phyloP scores from a whole-genome alignment of 2,329 filamentous ascomycete genomes.

The Colletotrichum neosansevieriae region DNA sequence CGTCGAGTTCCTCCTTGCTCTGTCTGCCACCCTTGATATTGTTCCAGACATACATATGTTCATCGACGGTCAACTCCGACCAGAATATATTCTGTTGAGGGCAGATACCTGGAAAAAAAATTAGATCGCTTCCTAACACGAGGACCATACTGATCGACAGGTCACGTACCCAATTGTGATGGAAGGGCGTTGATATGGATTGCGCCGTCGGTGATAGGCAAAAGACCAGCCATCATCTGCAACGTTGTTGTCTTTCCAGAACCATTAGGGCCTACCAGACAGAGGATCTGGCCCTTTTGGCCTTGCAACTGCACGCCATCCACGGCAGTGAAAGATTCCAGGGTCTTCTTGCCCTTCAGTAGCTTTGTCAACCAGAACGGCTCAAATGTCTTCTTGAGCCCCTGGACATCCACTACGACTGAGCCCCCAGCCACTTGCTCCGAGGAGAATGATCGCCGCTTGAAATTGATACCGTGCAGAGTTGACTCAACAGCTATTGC shows the following conservation, averaged over 20 bases:
- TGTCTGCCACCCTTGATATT: constrained; percentile 62
- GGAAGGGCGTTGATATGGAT: constrained; percentile 67
- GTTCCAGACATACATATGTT: constrained; percentile 75
- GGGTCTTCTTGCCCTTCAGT: constrained; percentile 42
- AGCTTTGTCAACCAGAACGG: constrained; percentile 37
- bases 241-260: constrained; percentile 79
- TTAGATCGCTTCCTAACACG: neutral
- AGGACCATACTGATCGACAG: neutral
- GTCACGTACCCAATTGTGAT: constrained; percentile 50
- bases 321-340: constrained; percentile 62
- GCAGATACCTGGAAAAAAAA: constrained; percentile 61
- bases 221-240: constrained; percentile 75
- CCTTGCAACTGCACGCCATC: constrained; percentile 70
- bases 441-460: neutral
- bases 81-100: constrained; percentile 78
- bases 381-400: constrained; percentile 50
- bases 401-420: constrained; percentile 39
- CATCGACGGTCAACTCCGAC: constrained; percentile 73
- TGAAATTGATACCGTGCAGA: neutral
- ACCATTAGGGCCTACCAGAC: constrained; percentile 77
- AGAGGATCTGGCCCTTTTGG: constrained; percentile 71
- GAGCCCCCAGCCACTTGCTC: neutral
- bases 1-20: constrained; percentile 61
- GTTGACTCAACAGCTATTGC: neutral
- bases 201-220: constrained; percentile 68